Base-by-base conservation (phyloP, 2,329 filamentous ascomycete species). In the Endothia cerciana region DNA sequence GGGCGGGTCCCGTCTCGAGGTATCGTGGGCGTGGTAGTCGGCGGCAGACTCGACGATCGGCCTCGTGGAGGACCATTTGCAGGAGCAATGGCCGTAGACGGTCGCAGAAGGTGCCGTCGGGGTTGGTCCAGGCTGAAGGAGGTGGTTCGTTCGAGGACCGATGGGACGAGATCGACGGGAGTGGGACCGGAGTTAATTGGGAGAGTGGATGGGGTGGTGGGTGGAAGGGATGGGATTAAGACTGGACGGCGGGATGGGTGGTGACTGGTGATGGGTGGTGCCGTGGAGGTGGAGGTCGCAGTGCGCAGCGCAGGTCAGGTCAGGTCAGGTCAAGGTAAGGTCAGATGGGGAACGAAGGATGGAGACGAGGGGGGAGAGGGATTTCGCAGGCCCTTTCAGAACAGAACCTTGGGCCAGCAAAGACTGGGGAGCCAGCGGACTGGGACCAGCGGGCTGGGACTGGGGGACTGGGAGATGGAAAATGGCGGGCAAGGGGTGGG, bases 31-130 rank as follows among this genome's bases (percentile, higher is more conserved):
- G 40, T 58, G 60, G 60, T 33, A 36, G 59, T 60, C 63, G 63
- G 61, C 45, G 47, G 60, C 45, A 60, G 60, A 49, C 51, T 65
- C 66, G 63, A 63, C 66, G 63, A 11, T 41, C 30, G 36, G 47
- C 41, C 43, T 63, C 47, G 66, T 59, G 66, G 63, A 60, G 56
- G 66, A 68, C 60, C 66, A 68, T 68, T 68, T 65, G 66, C 60
- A 58, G 60, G 45, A 41, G 55, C 38, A 57, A 60, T n/a, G 19
- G n/a, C 22, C 28, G 49, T 33, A 38, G 60, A 55, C n/a, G 7
- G 60, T 62, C 36, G 60, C 47, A 53, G 60, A 36, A 38, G 60
- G 30, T 38, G 22, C 17, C 28, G 30, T 10, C 10, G 30, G 4
- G 15, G 51, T 36, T 36, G 30, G 51, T 55, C n/a, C 22, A 59